Evolutionary conservation across 148 eudicot species (phyloP).

Genomic region (Chenopodium formosanum): DNA sequence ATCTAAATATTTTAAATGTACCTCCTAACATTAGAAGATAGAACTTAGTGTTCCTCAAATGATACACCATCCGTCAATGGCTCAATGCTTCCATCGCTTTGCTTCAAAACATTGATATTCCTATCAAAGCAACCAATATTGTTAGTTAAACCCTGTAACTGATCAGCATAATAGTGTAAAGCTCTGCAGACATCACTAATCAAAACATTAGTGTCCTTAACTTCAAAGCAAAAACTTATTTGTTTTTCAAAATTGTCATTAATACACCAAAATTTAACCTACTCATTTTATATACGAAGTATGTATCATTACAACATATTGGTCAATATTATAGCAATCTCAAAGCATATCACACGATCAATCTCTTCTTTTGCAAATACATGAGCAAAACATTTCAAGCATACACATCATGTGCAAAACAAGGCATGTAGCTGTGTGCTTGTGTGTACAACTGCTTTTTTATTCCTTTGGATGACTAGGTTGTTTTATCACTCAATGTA

Average conservation of each 20-base stretch:
- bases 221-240: not conserved
- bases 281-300: not conserved
- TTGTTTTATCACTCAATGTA: too few species aligned
- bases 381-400: not conserved
- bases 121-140: not conserved
- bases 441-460: not conserved
- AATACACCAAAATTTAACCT: not conserved
- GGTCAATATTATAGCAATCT: too few species aligned
- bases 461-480: too few species aligned
- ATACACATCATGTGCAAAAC: not conserved
- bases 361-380: not conserved
- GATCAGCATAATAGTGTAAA: not conserved
- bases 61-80: not conserved
- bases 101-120: not conserved
- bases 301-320: not conserved
- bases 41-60: not conserved
- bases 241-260: too few species aligned
- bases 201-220: not conserved
- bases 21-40: not conserved
- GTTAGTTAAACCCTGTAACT: not conserved
- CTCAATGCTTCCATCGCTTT: not conserved
- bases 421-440: not conserved
- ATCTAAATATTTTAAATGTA: too few species aligned
- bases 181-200: not conserved
- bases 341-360: not conserved